Evolutionary conservation across 78 protist species (phyloP).

Genomic region (Dictyostelium brefeldianum): DNA sequence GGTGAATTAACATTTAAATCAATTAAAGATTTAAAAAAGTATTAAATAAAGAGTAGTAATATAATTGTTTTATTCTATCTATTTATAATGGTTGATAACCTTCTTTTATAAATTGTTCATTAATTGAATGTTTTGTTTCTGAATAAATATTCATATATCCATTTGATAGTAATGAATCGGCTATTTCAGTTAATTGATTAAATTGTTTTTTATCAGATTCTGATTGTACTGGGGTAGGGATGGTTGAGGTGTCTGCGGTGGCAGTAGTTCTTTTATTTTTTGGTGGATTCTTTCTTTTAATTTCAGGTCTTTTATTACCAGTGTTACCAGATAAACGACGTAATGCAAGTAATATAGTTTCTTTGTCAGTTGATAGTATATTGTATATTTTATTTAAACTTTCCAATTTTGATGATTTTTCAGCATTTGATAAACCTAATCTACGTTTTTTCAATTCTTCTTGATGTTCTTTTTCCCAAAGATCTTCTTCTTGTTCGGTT

Average conservation of each 20-base stretch:
- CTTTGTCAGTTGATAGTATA: conserved; percentile 25
- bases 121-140: conserved; percentile 35
- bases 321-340: conserved; percentile 24
- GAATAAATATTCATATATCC: conserved; percentile 70
- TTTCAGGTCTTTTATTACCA: conserved; percentile 3
- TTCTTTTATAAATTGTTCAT: conserved; percentile 34
- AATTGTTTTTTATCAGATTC: conserved; percentile 34
- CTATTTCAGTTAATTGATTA: conserved; percentile 27
- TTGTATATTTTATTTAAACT: neutral
- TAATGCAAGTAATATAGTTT: conserved; percentile 24
- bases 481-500: conserved; percentile 71
- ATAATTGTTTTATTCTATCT: neutral
- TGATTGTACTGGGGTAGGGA: neutral
- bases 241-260: neutral
- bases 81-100: conserved; percentile 13
- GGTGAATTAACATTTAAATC: conserved; percentile 41
- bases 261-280: conserved; percentile 2
- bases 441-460: neutral
- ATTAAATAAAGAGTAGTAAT: neutral
- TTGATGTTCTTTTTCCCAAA: conserved; percentile 49
- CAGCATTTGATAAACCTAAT: conserved; percentile 5
- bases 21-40: conserved; percentile 9
- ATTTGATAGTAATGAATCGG: conserved; percentile 41
- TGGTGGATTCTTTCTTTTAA: conserved; percentile 39
- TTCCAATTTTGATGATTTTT: neutral